Evolutionary conservation across 2,329 filamentous ascomycete species (phyloP), one percentile per base, ranked within the genome.

Genomic region (Bipolaris zeicola): DNA sequence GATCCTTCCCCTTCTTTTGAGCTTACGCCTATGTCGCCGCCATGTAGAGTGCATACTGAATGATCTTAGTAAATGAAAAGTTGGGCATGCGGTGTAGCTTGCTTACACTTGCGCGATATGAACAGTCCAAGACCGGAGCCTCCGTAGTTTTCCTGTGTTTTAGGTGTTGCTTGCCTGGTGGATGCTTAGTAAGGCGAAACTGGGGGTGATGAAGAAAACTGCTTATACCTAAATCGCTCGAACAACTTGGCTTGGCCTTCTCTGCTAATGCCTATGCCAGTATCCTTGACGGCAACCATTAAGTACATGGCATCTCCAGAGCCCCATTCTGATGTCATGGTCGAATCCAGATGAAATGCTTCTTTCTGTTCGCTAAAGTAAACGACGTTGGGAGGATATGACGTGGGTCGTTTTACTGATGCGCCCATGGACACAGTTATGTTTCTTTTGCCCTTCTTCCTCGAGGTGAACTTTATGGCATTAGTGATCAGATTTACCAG

Each of bases 391-490:
- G 78, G 78, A 3, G 78, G 78, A 55, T 79, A 80, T 3, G 75
- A 78, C 5, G 63, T 66, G 6, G 78, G 78, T 3, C 74, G 70
- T 24, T 76, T 59, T 4, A 53, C 16, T 0, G 71, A 71, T 16
- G 78, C 78, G 4, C 78, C 78, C 43, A 81, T 67, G 6, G 69
- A 77, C 3, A 81, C 74, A 0, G 67, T 76, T 36, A 81, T 78
- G 13, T 73, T 72, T 1, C 76, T 68, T 3, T 70, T 69, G 0
- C 75, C 69, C 3, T 75, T 66, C 53, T 78, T 77, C 51, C 69
- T 74, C 2, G 71, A 60, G 0, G 79, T 81, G 57, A 81, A 81
- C 41, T 81, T 81, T 52, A 81, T 78, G 0, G 77, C 76, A 48
- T 81, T 81, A 2, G 79, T 81, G 11, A 81, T 72, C 1, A 81